phyloP scores from a whole-genome alignment of 495 filamentous ascomycete species.

The Penicillium longicatenatum region DNA sequence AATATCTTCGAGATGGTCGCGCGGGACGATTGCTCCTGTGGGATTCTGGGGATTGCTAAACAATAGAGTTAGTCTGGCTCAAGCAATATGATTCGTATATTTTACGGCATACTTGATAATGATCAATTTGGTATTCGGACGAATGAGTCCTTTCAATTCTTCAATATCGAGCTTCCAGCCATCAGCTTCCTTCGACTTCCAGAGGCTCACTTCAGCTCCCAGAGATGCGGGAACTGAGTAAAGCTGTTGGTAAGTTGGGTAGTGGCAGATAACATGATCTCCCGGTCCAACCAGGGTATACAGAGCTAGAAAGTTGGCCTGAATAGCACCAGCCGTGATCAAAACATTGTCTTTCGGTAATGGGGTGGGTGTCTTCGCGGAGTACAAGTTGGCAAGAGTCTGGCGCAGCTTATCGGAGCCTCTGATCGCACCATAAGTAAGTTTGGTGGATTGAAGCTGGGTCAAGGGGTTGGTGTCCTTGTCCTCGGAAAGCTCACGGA shows the following conservation, averaged over 20 bases:
- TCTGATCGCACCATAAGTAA: constrained; percentile 72
- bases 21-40: constrained; percentile 72
- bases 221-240: constrained; percentile 75
- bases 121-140: constrained; percentile 74
- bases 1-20: constrained; percentile 58
- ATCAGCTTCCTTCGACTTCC: constrained; percentile 68
- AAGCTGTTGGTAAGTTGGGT: constrained; percentile 88
- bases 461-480: constrained; percentile 45
- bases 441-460: constrained; percentile 46
- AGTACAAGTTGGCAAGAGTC: constrained; percentile 69
- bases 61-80: constrained; percentile 8
- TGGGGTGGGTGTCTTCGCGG: constrained; percentile 49
- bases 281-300: constrained; percentile 76
- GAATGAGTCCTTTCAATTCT: constrained; percentile 68
- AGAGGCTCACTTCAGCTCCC: constrained; percentile 79
- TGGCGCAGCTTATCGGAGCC: constrained; percentile 64
- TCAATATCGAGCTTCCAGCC: constrained; percentile 67
- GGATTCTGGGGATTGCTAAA: constrained; percentile 87
- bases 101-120: constrained; percentile 56
- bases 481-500: constrained; percentile 59
- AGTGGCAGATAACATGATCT: constrained; percentile 87
- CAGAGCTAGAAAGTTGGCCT: constrained; percentile 77
- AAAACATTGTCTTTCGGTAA: constrained; percentile 68
- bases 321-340: constrained; percentile 80
- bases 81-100: neutral